Conservation (phyloP, 805 yeast species). For the Grigorovia jiainica region DNA sequence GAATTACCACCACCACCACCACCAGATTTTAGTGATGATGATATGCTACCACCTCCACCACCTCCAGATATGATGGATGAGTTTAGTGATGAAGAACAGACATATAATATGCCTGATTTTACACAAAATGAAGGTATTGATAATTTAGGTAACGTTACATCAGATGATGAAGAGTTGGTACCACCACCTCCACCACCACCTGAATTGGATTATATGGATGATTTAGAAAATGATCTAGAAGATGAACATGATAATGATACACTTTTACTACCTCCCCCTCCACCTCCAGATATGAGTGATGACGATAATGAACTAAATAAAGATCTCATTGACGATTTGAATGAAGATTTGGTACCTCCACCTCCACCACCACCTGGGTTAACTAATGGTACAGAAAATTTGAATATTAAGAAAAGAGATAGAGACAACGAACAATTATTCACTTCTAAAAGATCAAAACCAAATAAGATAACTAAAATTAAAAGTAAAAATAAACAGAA, state of each 20-base stretch:
- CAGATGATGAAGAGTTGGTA: background rate
- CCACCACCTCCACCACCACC: conserved; percentile 27
- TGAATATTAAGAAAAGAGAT: background rate
- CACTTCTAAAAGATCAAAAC: background rate
- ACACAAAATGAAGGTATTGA: background rate
- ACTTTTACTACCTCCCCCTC: conserved; percentile 17
- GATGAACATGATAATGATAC: background rate
- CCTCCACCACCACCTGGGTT: conserved; percentile 24
- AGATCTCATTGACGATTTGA: background rate
- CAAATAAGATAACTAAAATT: conserved; percentile 11
- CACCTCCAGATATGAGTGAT: background rate
- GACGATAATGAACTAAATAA: background rate
- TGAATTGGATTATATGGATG: conserved; percentile 5
- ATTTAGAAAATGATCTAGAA: conserved; percentile 1
- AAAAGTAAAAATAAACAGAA: conserved; percentile 9
- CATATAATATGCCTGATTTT: no score
- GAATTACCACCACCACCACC: conserved; percentile 30
- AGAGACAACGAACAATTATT: background rate
- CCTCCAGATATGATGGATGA: conserved; percentile 8
- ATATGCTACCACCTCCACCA: conserved; percentile 24
- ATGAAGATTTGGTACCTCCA: conserved; percentile 2
- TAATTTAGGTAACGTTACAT: background rate
- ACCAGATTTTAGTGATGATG: conserved; percentile 18
- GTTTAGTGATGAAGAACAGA: background rate
- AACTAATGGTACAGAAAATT: background rate